Evolutionary conservation across 164 flowering plant genomes (phyloP), one percentile per base, ranked within the genome.

Genomic region (Vitis rotundifolia): DNA sequence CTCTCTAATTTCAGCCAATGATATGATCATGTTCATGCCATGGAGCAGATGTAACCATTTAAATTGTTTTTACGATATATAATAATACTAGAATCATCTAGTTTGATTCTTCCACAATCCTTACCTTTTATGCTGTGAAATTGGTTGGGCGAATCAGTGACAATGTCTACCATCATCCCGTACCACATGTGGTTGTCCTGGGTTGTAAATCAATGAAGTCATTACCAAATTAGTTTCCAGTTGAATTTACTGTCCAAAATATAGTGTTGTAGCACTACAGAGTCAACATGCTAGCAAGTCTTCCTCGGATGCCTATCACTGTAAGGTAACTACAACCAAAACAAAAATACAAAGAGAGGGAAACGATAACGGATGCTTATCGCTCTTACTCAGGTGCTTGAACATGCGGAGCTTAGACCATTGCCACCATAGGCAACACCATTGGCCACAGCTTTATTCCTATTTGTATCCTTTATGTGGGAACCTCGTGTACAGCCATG

Each of bases 391-490:
- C 71, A n/a, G 9, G 70, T 47, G 68, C 57, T 81, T 15, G 84
- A 80, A 56, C 64, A 75, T 66, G 79, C 81, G n/a, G 80, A 75
- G 68, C 83, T 80, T 1, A 83, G 76, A 13, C 47, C 18, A 10
- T 28, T 71, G 19, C 72, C 73, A 22, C 71, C 68, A 50, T 66
- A 67, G 1, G 64, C 65, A 49, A 37, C 55, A 15, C 84, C 83
- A 60, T 76, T 71, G 63, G 69, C 68, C 19, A 37, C 65, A 26
- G 48, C 50, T 5, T 60, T 77, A 16, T 78, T 78, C 31, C 71
- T 82, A 64, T 81, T 84, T 26, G 74, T 61, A 19, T 68, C 74
- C 28, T 75, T 60, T 49, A n/a, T n/a, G n/a, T 22, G 26, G 26
- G 26, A 22, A 22, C 0, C 26, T 22, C 26, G 1, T 22, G 26